Evolutionary conservation across 139 green algal species (phyloP).

Genomic region (Tetraselmis chui): DNA sequence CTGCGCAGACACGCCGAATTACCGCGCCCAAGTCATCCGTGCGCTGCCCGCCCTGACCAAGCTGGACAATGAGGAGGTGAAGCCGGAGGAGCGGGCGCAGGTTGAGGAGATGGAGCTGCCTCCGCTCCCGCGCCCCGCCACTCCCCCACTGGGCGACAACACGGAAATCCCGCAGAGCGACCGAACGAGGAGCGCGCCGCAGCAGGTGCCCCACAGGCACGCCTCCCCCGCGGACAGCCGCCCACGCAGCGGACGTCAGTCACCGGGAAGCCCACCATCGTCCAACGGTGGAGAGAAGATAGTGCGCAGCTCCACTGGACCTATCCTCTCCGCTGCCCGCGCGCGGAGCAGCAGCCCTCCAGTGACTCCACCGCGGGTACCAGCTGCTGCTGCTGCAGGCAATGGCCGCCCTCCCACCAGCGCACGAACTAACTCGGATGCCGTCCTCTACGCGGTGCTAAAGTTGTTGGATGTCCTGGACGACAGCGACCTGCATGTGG

Average conservation of each 20-base stretch:
- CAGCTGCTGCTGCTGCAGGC: too few relatives aligned
- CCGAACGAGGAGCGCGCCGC: not conserved
- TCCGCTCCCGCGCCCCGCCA: not conserved
- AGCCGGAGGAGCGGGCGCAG: conserved; percentile 9
- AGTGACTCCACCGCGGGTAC: not conserved
- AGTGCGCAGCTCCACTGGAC: not conserved
- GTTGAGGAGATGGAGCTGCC: not conserved
- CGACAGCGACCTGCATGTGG: not conserved
- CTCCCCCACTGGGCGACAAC: not conserved
- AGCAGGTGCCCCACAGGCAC: not conserved
- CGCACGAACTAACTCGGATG: not conserved
- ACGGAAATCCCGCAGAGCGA: not conserved
- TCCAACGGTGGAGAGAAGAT: not conserved
- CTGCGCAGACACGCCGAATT: conserved; percentile 38
- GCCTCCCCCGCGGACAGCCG: not conserved
- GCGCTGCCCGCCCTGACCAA: conserved; percentile 35
- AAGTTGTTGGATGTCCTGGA: not conserved
- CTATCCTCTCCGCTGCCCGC: not conserved
- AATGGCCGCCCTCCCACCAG: not conserved
- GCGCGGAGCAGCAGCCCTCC: not conserved
- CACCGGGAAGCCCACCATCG: too few relatives aligned
- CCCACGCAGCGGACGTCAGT: too few relatives aligned
- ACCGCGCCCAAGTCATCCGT: conserved; percentile 30
- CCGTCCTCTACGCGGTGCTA: not conserved
- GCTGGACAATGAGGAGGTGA: conserved; percentile 49